Evolutionary conservation across 2,329 filamentous ascomycete genomes (phyloP).

Genomic region (Hypoxylon sp.): DNA sequence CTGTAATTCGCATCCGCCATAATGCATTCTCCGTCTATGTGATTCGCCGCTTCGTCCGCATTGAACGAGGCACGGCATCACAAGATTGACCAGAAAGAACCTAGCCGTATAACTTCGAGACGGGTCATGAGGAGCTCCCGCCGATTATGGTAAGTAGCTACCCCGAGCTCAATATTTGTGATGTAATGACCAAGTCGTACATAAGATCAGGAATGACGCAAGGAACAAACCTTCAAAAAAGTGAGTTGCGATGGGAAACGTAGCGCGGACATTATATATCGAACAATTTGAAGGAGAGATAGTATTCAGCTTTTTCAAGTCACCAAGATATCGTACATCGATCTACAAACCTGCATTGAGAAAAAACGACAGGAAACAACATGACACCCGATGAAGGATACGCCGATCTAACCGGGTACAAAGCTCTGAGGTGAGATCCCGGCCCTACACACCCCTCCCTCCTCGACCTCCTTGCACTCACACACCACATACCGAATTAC

Average conservation of each 20-base stretch:
- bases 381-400: constrained; percentile 44
- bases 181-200: constrained; percentile 27
- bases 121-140: constrained; percentile 20
- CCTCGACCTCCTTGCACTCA: no score
- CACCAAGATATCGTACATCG: neutral
- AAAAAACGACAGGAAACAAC: constrained; percentile 39
- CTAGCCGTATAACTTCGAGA: constrained; percentile 4
- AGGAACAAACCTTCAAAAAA: constrained; percentile 6
- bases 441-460: neutral
- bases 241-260: neutral
- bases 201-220: constrained; percentile 29
- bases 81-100: neutral
- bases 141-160: constrained; percentile 17
- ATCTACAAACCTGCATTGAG: neutral
- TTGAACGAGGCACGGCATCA: neutral
- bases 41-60: constrained; percentile 26
- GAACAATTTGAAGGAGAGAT: no score
- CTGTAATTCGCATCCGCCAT: constrained; percentile 1
- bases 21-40: constrained; percentile 9
- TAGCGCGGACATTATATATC: neutral
- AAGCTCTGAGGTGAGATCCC: constrained; percentile 45
- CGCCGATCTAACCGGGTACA: constrained; percentile 47
- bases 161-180: constrained; percentile 8
- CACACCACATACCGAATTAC: neutral
- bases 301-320: no score